Evolutionary conservation across 805 yeast species (phyloP).

Genomic region (Ogataea zsoltii): DNA sequence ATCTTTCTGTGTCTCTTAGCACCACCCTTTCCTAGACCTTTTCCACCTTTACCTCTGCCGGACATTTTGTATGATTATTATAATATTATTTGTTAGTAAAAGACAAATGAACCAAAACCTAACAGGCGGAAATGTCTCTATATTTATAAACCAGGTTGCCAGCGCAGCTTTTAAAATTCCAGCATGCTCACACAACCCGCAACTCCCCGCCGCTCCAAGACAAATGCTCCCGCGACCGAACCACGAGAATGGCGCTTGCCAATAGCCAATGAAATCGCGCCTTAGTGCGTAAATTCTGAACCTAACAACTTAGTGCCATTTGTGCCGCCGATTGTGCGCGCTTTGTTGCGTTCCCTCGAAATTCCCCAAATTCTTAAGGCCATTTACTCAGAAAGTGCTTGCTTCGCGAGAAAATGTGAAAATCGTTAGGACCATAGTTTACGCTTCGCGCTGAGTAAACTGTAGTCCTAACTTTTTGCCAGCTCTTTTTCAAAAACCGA

Average conservation of each 20-base stretch:
- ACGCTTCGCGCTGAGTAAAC: conserved; percentile 15
- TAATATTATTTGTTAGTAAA: neutral
- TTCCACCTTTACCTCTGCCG: conserved; percentile 99
- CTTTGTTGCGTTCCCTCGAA: conserved; percentile 4
- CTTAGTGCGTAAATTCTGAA: conserved; percentile 4
- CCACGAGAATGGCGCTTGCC: neutral
- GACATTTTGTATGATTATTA: conserved; percentile 57
- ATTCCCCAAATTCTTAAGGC: conserved; percentile 2
- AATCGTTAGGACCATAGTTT: conserved; percentile 9
- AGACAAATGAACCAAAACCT: neutral
- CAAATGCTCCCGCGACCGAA: neutral
- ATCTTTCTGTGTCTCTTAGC: conserved; percentile 99
- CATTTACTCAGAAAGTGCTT: neutral
- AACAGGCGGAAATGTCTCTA: conserved; percentile 4
- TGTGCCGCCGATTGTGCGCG: conserved; percentile 5
- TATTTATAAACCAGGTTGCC: conserved; percentile 3
- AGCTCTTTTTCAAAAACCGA: neutral
- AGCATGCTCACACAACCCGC: conserved; percentile 5
- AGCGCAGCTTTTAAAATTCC: neutral
- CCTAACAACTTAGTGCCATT: neutral
- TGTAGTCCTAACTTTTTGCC: conserved; percentile 1
- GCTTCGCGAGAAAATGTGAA: conserved; percentile 9
- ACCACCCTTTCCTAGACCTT: conserved; percentile 99
- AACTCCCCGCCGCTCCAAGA: neutral
- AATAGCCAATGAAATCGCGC: conserved; percentile 5